Conservation (phyloP, 345 rosid species). For the Lumnitzera littorea region DNA sequence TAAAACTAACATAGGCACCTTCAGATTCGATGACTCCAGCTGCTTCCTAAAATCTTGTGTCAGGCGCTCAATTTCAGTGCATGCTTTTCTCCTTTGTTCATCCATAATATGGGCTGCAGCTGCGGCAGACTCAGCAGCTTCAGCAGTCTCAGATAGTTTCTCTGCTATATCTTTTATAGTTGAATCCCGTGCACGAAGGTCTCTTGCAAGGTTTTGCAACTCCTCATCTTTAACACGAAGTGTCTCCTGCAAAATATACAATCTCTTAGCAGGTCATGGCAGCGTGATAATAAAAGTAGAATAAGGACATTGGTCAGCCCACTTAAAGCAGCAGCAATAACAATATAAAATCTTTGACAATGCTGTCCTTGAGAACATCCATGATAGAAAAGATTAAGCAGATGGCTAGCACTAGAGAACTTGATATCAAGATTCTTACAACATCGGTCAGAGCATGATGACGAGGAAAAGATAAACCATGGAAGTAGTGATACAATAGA, state of each 20-base stretch:
- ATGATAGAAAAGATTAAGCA: too few species aligned
- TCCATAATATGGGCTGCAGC: constrained; percentile 89
- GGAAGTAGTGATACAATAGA: too few species aligned
- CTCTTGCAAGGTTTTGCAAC: constrained; percentile 76
- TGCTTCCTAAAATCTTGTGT: constrained; percentile 53
- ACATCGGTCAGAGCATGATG: too few species aligned
- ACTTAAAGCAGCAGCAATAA: too few species aligned
- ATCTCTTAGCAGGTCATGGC: not conserved
- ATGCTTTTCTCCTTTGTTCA: constrained; percentile 76
- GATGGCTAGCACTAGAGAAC: too few species aligned
- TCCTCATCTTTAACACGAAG: constrained; percentile 95
- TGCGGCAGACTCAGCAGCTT: constrained; percentile 98
- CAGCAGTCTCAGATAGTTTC: constrained; percentile 88
- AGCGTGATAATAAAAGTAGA: too few species aligned
- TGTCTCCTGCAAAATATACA: constrained; percentile 62
- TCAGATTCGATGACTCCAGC: constrained; percentile 39
- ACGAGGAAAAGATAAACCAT: too few species aligned
- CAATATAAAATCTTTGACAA: too few species aligned
- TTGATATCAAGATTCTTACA: too few species aligned
- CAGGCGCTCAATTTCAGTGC: constrained; percentile 68
- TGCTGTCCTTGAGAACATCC: too few species aligned
- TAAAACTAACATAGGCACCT: constrained; percentile 35
- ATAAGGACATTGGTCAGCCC: too few species aligned
- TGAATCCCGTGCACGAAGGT: constrained; percentile 87
- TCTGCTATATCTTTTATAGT: constrained; percentile 87